A percentile compares a stretch with the other conserved stretches of the same genome.
Conservation (phyloP, 306 rosid genomes). For the Casuarina cunninghamiana region DNA sequence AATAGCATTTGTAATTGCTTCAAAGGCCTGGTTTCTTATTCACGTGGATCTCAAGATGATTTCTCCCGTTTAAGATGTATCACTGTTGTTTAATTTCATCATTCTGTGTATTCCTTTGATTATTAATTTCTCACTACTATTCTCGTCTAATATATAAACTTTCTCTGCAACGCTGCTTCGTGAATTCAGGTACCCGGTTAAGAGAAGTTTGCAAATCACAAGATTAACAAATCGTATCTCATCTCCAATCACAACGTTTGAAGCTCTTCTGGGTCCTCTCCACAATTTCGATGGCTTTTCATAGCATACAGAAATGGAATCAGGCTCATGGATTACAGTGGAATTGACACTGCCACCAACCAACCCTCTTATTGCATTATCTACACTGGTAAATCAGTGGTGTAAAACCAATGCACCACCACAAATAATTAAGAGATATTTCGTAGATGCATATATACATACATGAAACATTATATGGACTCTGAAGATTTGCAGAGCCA, state of each 20-base stretch:
- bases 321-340: neutral
- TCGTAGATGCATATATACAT: conserved; percentile 15
- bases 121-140: neutral
- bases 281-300: neutral
- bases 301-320: neutral
- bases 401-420: neutral
- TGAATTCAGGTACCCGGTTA: neutral
- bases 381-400: conserved; percentile 17
- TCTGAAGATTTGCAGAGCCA: conserved; percentile 78
- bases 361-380: neutral
- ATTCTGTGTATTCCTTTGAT: neutral
- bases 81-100: neutral
- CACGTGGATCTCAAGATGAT: neutral
- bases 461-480: conserved; percentile 7
- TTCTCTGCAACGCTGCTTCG: neutral
- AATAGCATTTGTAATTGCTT: neutral
- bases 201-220: neutral
- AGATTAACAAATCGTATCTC: neutral
- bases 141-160: no score
- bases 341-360: conserved; percentile 13
- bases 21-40: neutral
- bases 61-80: neutral
- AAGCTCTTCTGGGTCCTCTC: neutral
- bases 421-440: conserved; percentile 9
- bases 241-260: neutral